These are phyloP conservation scores for Mucor irregularis DNA, from an alignment of 371 early-diverging fungal genomes.

Conservation along the genomic window DNA sequence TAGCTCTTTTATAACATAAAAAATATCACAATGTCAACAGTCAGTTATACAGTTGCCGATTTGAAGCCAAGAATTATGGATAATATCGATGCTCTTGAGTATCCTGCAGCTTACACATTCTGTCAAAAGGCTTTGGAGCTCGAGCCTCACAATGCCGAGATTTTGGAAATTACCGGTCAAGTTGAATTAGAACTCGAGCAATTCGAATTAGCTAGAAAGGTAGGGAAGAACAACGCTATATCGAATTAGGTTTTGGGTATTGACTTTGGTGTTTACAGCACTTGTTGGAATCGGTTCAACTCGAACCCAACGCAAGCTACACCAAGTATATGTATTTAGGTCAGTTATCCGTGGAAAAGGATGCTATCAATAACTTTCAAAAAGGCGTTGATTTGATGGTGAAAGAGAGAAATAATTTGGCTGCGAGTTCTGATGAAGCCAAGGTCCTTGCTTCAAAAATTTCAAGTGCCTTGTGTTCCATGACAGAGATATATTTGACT, in stretches of 20 bases:
- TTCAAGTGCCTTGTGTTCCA: slow-evolving; percentile 85
- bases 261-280: slow-evolving; percentile 40
- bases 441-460: slow-evolving; percentile 62
- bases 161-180: slow-evolving; percentile 72
- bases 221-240: no score
- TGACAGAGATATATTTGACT: slow-evolving; percentile 95
- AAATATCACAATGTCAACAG: slow-evolving; percentile 5
- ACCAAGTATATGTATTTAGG: slow-evolving; percentile 91
- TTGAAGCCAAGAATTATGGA: slow-evolving; percentile 69
- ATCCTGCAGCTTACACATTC: slow-evolving; percentile 71
- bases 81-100: slow-evolving; percentile 77
- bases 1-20: neutral
- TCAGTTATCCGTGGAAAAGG: slow-evolving; percentile 78
- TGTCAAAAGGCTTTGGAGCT: slow-evolving; percentile 69
- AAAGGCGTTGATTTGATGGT: slow-evolving; percentile 79
- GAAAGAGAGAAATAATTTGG: slow-evolving; percentile 22
- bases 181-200: slow-evolving; percentile 76
- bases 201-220: slow-evolving; percentile 70
- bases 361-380: slow-evolving; percentile 78
- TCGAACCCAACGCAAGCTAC: slow-evolving; percentile 70
- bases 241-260: no score
- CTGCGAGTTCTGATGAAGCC: slow-evolving; percentile 43
- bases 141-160: slow-evolving; percentile 62
- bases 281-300: slow-evolving; percentile 65
- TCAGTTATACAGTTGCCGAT: slow-evolving; percentile 58